Evolutionary conservation across 805 yeast genomes (phyloP).

Genomic region (Lachancea quebecensis): DNA sequence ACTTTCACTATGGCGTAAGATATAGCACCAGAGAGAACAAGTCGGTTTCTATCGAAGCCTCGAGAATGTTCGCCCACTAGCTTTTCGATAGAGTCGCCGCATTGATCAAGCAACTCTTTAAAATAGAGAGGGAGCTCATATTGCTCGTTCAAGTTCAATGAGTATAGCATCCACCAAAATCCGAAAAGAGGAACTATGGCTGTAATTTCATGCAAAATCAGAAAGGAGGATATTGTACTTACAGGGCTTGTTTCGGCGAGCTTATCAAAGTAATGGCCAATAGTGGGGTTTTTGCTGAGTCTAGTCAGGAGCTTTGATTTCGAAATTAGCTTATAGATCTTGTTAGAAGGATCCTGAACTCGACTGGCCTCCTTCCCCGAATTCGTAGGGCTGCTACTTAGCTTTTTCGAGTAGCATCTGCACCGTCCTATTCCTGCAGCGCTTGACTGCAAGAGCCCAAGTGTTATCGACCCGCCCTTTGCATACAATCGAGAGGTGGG

Average conservation of each 20-base stretch:
- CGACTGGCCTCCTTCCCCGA: no score
- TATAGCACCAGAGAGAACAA: slow-evolving; percentile 66
- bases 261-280: slow-evolving; percentile 20
- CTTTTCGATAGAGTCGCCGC: slow-evolving; percentile 50
- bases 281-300: slow-evolving; percentile 23
- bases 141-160: slow-evolving; percentile 35
- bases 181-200: slow-evolving; percentile 67
- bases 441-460: no score
- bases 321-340: slow-evolving; percentile 18
- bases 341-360: slow-evolving; percentile 5
- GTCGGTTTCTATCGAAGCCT: slow-evolving; percentile 40
- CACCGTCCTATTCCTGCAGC: no score
- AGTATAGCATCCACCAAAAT: slow-evolving; percentile 60
- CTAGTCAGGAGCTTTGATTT: slow-evolving; percentile 24
- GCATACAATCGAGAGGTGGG: no score
- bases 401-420: no score
- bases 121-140: slow-evolving; percentile 20
- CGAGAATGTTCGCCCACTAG: slow-evolving; percentile 36
- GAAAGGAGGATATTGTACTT: slow-evolving; percentile 46
- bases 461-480: no score
- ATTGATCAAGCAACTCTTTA: slow-evolving; percentile 43
- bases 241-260: slow-evolving; percentile 28
- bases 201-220: slow-evolving; percentile 65
- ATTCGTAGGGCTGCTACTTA: no score
- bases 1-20: slow-evolving; percentile 64